phyloP scores from a whole-genome alignment of 2,329 filamentous ascomycete species.

The Clonostachys rhizophaga region DNA sequence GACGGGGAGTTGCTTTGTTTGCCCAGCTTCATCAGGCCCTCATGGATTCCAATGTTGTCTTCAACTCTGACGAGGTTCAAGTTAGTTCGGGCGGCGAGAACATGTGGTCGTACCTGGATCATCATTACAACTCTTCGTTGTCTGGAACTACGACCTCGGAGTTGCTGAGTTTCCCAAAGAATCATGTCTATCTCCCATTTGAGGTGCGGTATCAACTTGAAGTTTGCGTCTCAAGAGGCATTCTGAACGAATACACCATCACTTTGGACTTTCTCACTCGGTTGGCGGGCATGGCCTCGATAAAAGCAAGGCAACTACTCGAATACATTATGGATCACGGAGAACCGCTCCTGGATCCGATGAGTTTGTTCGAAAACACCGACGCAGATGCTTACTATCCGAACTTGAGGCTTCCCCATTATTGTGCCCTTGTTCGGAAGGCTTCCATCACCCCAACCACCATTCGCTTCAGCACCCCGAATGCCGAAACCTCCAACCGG shows the following conservation, averaged over 20 bases:
- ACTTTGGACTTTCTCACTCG: constrained; percentile 59
- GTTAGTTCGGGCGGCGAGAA: constrained; percentile 17
- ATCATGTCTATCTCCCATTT: constrained; percentile 50
- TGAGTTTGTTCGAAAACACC: constrained; percentile 61
- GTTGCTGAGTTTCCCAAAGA: constrained; percentile 3
- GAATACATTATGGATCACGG: constrained; percentile 69
- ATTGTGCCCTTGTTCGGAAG: constrained; percentile 73
- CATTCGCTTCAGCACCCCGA: constrained; percentile 71
- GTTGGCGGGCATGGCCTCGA: constrained; percentile 39
- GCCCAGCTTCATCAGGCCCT: constrained; percentile 46
- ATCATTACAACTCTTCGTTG: constrained; percentile 4
- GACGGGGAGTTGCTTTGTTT: too few species aligned
- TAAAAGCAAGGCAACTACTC: constrained; percentile 61
- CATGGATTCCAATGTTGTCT: constrained; percentile 66
- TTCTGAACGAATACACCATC: constrained; percentile 74
- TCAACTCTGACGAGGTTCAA: constrained; percentile 35
- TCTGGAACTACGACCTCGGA: too few species aligned
- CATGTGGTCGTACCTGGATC: constrained; percentile 24
- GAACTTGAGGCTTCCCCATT: constrained; percentile 53
- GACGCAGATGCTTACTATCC: constrained; percentile 42
- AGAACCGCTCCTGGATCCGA: constrained; percentile 60
- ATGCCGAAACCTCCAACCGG: constrained; percentile 82
- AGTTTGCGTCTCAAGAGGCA: constrained; percentile 79
- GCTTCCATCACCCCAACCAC: constrained; percentile 80
- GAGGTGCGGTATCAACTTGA: constrained; percentile 85